Evolutionary conservation across 129 eudicot species (phyloP), one percentile per base, ranked within the genome.

Genomic region (Flaveria trinervia): DNA sequence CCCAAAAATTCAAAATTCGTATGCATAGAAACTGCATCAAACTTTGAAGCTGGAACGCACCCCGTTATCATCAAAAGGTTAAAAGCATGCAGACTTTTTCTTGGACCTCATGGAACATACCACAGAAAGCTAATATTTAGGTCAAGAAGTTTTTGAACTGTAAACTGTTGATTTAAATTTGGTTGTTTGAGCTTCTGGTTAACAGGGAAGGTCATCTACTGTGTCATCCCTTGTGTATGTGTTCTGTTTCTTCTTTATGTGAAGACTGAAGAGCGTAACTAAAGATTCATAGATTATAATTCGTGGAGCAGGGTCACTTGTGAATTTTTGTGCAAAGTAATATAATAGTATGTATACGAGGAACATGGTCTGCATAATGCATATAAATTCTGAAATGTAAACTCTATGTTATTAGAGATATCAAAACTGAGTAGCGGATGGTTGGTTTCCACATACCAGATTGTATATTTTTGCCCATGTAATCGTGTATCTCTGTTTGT

Each of bases 131-230:
- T 56, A 20, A 30, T 73, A 56, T 56, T 13, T 72, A 72, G 77
- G 22, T 56, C 67, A 36, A 33, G 77, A 18, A 72, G 39, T 52
- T 49, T 2, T 2, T 25, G n/a, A 33, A 11, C 28, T 8, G 9
- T 70, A 12, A 71, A 71, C 46, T 33, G 8, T 51, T 33, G 26
- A 25, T 59, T 59, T 73, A 14, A 73, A 18, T 73, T 73, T 57
- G 46, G 39, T 56, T 57, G 25, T 20, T 56, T 52, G 50, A 17
- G 76, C 76, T 14, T 71, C 68, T 55, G 39, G 25, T 52, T 73
- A 56, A 18, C 20, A 56, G 41, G 23, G 43, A 41, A 20, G 77
- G 43, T 39, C 50, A 41, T 39, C 26, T 36, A 18, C 17, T 30
- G 22, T 65, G 20, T 15, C 7, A 13, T 16, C 9, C 23, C 5